Conservation (phyloP, 1,284 basidiomycete genomes). For the Amylostereum areolatum region DNA sequence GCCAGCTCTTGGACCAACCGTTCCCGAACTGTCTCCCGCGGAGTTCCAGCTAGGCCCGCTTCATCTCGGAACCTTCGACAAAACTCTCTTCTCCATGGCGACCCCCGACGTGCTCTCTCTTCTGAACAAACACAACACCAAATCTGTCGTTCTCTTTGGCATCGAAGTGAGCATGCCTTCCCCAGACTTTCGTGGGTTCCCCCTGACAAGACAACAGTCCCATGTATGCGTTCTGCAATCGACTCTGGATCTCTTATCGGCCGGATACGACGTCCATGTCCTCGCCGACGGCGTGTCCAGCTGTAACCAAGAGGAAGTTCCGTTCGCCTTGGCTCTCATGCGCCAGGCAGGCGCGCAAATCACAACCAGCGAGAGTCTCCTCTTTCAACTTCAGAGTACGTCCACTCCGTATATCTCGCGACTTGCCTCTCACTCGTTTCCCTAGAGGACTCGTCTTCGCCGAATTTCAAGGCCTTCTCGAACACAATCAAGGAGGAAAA, state of each 20-base stretch:
- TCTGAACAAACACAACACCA: conserved; percentile 44
- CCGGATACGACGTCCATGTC: conserved; percentile 57
- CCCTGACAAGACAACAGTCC: conserved; percentile 36
- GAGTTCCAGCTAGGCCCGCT: conserved; percentile 43
- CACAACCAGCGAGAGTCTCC: conserved; percentile 76
- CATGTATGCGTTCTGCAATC: conserved; percentile 90
- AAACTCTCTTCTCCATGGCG: conserved; percentile 82
- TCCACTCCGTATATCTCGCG: conserved; percentile 1
- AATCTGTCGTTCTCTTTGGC: conserved; percentile 73
- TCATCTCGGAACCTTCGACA: conserved; percentile 57
- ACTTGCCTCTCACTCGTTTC: conserved; percentile 1
- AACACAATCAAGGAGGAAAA: conserved; percentile 74
- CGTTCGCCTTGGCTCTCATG: conserved; percentile 60
- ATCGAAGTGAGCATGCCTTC: conserved; percentile 58
- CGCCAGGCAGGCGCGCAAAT: conserved; percentile 72
- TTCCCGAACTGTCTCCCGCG: conserved; percentile 56
- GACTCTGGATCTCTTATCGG: conserved; percentile 57
- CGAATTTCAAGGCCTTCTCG: conserved; percentile 73
- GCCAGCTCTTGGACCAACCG: conserved; percentile 68
- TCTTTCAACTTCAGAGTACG: conserved; percentile 71
- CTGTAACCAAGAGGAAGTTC: conserved; percentile 68
- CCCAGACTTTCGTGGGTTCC: too few species aligned
- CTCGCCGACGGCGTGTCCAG: conserved; percentile 84
- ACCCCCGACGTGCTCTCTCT: conserved; percentile 57
- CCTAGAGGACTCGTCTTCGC: conserved; percentile 56